Evolutionary conservation across 352 stramenopile genomes (phyloP), one percentile per base, ranked within the genome.

Genomic region (Phytophthora pseudosyringae): DNA sequence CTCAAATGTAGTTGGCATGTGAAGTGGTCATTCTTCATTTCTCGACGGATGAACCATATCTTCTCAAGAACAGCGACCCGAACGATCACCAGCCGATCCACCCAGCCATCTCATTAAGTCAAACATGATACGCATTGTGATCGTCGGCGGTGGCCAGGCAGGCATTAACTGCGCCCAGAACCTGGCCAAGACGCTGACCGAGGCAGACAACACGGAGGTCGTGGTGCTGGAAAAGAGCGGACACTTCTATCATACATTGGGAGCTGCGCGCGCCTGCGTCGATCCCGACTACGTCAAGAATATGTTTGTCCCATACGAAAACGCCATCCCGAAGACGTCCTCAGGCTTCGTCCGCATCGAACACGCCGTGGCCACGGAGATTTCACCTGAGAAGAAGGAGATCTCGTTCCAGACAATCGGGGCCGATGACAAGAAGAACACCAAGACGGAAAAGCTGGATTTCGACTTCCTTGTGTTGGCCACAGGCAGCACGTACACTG

Each of bases 391-490:
- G 0, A 49, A 46, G 9, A 79, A 76, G 41, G 68, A 83, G 13
- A 64, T 86, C 31, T 44, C 48, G 33, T 78, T 83, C 36, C 57
- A 54, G 35, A 46, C 62, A 35, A 68, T 86, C 52, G 39, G 35
- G 26, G 53, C 41, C 0, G 48, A 73, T 44, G 63, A 81, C 44
- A 53, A 74, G 11, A 70, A 80, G 45, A 59, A 51, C 21, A 33
- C 10, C 6, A 45, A 59, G 59, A 53, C 56, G 11, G 62, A 75
- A 29, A 73, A 51, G 33, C 36, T 90, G 12, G 15, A 29, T 3
- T 90, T 81, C 35, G 76, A 87, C 75, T 90, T 81, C 43, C 63
- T 90, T 9, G 65, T 90, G 13, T 54, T 90, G 31, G 81, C 81
- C 13, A 90, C 77, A 0, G 76, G 78, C 1, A 86, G 75, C 62